Conservation (phyloP, 805 yeast species). For the Yamadazyma takamatsuzukensis region DNA sequence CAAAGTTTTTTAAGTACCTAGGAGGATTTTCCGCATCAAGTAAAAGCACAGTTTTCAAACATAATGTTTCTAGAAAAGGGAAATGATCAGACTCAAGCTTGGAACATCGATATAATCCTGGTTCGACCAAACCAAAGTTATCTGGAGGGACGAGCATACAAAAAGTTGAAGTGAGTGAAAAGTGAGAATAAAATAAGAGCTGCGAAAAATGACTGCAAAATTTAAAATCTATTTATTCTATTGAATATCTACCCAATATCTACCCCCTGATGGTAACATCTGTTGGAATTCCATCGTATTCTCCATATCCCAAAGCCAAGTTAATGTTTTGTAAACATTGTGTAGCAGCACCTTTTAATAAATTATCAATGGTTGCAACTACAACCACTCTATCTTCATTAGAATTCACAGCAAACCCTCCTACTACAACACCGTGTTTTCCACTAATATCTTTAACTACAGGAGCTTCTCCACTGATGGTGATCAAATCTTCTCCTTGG, state of each 20-base stretch:
- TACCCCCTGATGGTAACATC: constrained; percentile 53
- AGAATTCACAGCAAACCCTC: constrained; percentile 92
- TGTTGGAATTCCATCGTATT: constrained; percentile 91
- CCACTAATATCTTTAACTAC: constrained; percentile 87
- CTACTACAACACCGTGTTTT: constrained; percentile 91
- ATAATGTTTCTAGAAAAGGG: constrained; percentile 73
- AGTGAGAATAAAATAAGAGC: not conserved
- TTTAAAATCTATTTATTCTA: not conserved
- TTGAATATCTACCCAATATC: not conserved
- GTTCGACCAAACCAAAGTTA: constrained; percentile 87
- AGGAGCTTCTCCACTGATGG: constrained; percentile 89
- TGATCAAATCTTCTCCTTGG: constrained; percentile 79
- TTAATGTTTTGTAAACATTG: constrained; percentile 97
- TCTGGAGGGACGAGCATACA: constrained; percentile 88
- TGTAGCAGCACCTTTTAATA: constrained; percentile 97
- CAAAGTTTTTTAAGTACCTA: constrained; percentile 61
- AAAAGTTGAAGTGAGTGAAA: not conserved
- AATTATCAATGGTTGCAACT: constrained; percentile 92
- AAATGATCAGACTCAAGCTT: constrained; percentile 71
- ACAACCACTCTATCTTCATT: constrained; percentile 87
- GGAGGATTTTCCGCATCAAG: constrained; percentile 87
- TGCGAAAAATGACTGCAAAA: not conserved
- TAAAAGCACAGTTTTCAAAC: constrained; percentile 63
- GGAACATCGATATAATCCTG: constrained; percentile 77
- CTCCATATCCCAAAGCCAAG: constrained; percentile 83